These are phyloP conservation scores for Pseudevernia furfuracea DNA, from an alignment of 495 filamentous ascomycete genomes.

Conservation along the genomic window DNA sequence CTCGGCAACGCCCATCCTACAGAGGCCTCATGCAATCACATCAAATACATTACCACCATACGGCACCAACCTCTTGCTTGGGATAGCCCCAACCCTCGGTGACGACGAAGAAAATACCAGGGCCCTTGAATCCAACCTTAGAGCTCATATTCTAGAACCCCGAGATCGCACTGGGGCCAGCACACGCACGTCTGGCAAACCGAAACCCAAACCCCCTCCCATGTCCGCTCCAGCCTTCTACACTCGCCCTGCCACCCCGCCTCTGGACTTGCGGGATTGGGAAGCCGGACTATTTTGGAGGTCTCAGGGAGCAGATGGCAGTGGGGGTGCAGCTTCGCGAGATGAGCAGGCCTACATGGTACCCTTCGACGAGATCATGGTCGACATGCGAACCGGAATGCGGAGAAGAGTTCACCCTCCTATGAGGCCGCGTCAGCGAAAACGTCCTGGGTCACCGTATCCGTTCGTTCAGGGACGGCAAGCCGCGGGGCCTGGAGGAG, in stretches of 20 bases:
- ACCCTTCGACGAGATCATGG: background rate
- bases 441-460: background rate
- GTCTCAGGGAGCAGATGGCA: background rate
- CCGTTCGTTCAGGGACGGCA: background rate
- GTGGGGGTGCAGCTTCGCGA: background rate
- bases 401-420: background rate
- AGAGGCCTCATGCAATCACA: background rate
- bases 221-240: background rate
- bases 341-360: background rate
- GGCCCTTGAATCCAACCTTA: background rate
- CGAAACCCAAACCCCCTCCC: background rate
- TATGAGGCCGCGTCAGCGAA: background rate
- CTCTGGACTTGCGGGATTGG: background rate
- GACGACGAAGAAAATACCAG: background rate
- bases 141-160: background rate
- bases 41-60: background rate
- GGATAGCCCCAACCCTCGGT: background rate
- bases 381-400: background rate
- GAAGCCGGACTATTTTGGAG: background rate
- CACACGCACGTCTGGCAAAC: background rate
- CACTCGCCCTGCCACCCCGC: background rate
- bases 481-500: background rate
- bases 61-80: too few relatives aligned
- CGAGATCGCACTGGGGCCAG: background rate
- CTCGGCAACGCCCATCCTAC: too few relatives aligned